These are phyloP conservation scores for Aspergillus leporis DNA, from an alignment of 495 filamentous ascomycete species.

Conservation along the genomic window DNA sequence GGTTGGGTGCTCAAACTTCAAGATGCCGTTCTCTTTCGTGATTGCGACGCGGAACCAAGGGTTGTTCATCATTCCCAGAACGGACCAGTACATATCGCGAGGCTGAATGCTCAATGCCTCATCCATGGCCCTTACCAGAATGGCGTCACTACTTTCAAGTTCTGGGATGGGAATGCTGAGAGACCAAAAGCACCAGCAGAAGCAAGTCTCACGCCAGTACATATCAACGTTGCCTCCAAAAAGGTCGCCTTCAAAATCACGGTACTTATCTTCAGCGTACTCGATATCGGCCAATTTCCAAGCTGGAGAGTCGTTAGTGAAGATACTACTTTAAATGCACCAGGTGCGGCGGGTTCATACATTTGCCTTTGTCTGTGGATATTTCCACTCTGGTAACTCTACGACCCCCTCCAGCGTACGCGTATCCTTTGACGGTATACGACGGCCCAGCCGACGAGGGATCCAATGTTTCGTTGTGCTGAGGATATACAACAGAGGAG, in stretches of 20 bases:
- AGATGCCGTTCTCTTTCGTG: conserved; percentile 61
- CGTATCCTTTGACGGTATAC: conserved; percentile 79
- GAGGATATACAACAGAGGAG: conserved; percentile 77
- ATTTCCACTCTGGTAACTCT: conserved; percentile 82
- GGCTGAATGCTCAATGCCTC: conserved; percentile 87
- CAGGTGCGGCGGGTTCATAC: conserved; percentile 21
- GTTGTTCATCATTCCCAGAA: conserved; percentile 99
- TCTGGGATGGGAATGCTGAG: conserved; percentile 66
- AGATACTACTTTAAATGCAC: neutral
- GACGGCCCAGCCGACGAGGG: conserved; percentile 46
- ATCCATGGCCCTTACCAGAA: conserved; percentile 89
- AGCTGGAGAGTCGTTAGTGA: conserved; percentile 38
- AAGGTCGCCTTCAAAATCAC: conserved; percentile 63
- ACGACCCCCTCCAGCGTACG: conserved; percentile 87
- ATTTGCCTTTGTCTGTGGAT: conserved; percentile 78
- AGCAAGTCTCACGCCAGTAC: conserved; percentile 76
- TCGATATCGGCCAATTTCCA: conserved; percentile 82
- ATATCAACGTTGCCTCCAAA: conserved; percentile 83
- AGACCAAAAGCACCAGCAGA: conserved; percentile 96
- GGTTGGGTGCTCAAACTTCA: conserved; percentile 90
- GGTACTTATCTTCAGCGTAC: conserved; percentile 87
- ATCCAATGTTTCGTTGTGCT: conserved; percentile 73
- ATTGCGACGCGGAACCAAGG: conserved; percentile 89
- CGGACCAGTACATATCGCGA: conserved; percentile 95
- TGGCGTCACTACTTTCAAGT: conserved; percentile 64